These are phyloP conservation scores for Phanerodontia chrysosporium DNA, from an alignment of 768 basidiomycete genomes.

Conservation along the genomic window DNA sequence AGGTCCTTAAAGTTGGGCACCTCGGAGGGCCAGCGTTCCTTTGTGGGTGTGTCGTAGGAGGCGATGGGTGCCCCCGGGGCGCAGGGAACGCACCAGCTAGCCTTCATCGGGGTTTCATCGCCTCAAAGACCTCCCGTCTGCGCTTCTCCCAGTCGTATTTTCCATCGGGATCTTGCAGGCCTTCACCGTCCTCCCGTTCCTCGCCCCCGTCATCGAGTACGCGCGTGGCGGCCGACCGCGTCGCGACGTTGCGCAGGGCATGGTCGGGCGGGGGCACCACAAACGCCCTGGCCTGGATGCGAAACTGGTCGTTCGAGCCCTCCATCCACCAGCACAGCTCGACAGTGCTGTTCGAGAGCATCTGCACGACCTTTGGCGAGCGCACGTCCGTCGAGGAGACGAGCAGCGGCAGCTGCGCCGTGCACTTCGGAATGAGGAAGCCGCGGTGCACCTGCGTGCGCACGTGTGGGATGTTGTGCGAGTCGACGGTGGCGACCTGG, in stretches of 20 bases:
- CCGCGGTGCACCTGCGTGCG: slow-evolving; percentile 62
- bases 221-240: slow-evolving; percentile 14
- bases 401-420: slow-evolving; percentile 55
- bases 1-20: slow-evolving; percentile 43
- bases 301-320: slow-evolving; percentile 66
- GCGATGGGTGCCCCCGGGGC: slow-evolving; percentile 52
- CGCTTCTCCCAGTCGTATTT: slow-evolving; percentile 64
- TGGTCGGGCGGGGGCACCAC: slow-evolving; percentile 50
- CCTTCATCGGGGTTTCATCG: slow-evolving; percentile 64
- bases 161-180: slow-evolving; percentile 5
- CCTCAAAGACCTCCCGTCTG: slow-evolving; percentile 53
- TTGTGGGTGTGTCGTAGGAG: slow-evolving; percentile 50
- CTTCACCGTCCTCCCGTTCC: slow-evolving; percentile 1
- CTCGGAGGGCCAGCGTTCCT: slow-evolving; percentile 49
- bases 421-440: slow-evolving; percentile 42
- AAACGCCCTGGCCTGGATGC: slow-evolving; percentile 54
- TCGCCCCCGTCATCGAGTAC: slow-evolving; percentile 14
- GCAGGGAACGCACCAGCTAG: slow-evolving; percentile 62
- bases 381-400: slow-evolving; percentile 71
- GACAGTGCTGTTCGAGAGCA: slow-evolving; percentile 43
- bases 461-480: slow-evolving; percentile 47
- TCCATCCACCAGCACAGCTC: slow-evolving; percentile 77
- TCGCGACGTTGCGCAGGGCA: slow-evolving; percentile 32
- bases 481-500: slow-evolving; percentile 58
- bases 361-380: slow-evolving; percentile 60